Evolutionary conservation across 495 filamentous ascomycete species (phyloP).

Genomic region (Lentithecium fluviatile): DNA sequence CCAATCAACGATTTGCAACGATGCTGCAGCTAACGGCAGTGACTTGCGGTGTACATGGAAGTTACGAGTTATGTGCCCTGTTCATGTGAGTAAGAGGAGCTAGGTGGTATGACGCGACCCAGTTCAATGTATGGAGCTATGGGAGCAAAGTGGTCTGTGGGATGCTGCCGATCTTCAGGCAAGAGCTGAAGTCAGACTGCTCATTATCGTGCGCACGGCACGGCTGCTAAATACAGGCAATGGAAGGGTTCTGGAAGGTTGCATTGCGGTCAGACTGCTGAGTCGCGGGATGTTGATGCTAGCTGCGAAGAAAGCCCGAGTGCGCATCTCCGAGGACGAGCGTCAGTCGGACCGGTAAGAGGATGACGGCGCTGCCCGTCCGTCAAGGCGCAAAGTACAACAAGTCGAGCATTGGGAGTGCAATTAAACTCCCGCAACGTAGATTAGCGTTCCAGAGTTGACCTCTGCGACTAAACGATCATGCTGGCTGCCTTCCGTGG

Average conservation of each 20-base stretch:
- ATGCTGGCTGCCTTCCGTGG: not conserved
- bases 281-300: not conserved
- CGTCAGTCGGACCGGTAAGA: too few relatives aligned
- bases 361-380: too few relatives aligned
- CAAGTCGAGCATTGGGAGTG: not conserved
- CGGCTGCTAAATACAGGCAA: not conserved
- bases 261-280: not conserved
- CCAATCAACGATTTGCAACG: not conserved
- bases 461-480: not conserved
- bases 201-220: not conserved
- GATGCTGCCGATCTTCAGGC: not conserved
- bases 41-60: not conserved
- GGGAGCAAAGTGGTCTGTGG: not conserved
- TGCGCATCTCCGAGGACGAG: too few relatives aligned
- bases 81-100: not conserved
- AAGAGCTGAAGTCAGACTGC: not conserved
- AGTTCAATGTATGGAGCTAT: not conserved
- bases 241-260: conserved; percentile 2
- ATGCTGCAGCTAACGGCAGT: not conserved
- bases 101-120: not conserved
- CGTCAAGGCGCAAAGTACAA: too few relatives aligned
- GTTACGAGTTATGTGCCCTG: not conserved
- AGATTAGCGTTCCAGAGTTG: not conserved
- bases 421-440: conserved; percentile 1
- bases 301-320: not conserved